Conservation (phyloP, 148 eudicot genomes). For the Tetragonia tetragonoides region DNA sequence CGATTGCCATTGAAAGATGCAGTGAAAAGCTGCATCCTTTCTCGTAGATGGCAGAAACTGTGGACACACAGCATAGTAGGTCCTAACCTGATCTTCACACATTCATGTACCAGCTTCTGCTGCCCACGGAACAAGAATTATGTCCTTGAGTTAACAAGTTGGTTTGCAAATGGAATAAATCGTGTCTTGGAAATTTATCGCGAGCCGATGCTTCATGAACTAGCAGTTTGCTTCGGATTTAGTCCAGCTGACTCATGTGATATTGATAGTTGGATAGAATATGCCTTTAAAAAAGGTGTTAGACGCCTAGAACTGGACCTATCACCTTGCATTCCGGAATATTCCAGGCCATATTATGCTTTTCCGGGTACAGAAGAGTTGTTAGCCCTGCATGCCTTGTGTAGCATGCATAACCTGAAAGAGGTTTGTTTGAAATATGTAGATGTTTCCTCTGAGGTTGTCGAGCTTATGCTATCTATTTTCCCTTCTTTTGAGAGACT, state of each 20-base stretch:
- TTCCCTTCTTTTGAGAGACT: slow-evolving; percentile 12
- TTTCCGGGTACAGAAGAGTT: slow-evolving; percentile 2
- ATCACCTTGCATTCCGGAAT: not conserved
- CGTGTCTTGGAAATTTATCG: not conserved
- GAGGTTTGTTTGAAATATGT: not conserved
- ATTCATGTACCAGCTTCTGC: no score
- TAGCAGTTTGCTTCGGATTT: slow-evolving; percentile 8
- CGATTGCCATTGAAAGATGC: slow-evolving; percentile 1
- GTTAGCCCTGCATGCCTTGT: slow-evolving; percentile 1
- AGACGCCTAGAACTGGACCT: slow-evolving; percentile 10
- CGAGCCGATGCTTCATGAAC: slow-evolving; percentile 7
- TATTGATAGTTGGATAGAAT: slow-evolving; percentile 12
- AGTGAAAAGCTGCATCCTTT: not conserved
- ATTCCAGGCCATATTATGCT: not conserved
- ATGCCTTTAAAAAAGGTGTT: slow-evolving; percentile 10
- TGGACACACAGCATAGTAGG: not conserved
- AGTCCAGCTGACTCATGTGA: not conserved
- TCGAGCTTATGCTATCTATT: slow-evolving; percentile 11
- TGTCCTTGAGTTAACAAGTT: no score
- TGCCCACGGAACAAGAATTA: no score
- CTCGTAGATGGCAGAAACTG: not conserved
- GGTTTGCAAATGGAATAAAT: slow-evolving; percentile 6
- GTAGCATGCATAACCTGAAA: not conserved
- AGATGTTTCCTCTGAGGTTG: not conserved
- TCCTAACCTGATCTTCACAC: slow-evolving; percentile 9